Base-by-base conservation (phyloP, 257 asterid genomes). In the Fraxinus cuspidata region DNA sequence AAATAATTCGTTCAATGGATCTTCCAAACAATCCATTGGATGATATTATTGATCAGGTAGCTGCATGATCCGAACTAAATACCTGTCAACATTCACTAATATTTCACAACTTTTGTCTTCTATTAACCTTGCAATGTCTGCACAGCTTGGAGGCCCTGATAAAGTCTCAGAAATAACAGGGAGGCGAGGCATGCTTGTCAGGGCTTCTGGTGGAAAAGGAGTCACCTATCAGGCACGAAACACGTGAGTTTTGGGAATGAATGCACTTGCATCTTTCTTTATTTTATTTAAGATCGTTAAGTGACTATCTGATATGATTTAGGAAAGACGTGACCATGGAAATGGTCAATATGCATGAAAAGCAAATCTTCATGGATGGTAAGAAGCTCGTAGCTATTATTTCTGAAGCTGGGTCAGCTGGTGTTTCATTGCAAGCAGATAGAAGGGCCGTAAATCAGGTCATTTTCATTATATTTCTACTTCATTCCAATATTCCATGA, bases 381-480 rank as follows among this genome's bases (percentile, higher is more conserved):
- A 88, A 93, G 86, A 96, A 96, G 84, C 81, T 92, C 28, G 91
- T 92, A 67, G 99, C 99, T 71, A 91, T 96, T 64, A 96, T 96
- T 63, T 96, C 99, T 35, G 99, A 96, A 92, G 99, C 99, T 88
- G 99, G 99, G 74, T 96, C 97, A 53, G 99, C 98, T 80, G 99
- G 98, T 83, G 99, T 96, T 88, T 96, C 99, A 74, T 89, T 96
- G 87, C 99, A 96, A 88, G 97, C 99, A 70, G 99, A 96, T 84
- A 90, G 94, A 85, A 89, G 99, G 89, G 99, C 89, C 10, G 75
- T 83, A 81, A 96, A 96, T 91, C 99, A 96, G 97, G 99, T 93
- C 69, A 72, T 82, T 44, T 37, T 73, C 7, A 44, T 76, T 78
- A 15, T 74, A 28, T 66, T 78, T 29, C 5, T 42, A 38, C 28